Evolutionary conservation across 192 early-diverging fungal species (phyloP).

Genomic region (Umbelopsis sp.): DNA sequence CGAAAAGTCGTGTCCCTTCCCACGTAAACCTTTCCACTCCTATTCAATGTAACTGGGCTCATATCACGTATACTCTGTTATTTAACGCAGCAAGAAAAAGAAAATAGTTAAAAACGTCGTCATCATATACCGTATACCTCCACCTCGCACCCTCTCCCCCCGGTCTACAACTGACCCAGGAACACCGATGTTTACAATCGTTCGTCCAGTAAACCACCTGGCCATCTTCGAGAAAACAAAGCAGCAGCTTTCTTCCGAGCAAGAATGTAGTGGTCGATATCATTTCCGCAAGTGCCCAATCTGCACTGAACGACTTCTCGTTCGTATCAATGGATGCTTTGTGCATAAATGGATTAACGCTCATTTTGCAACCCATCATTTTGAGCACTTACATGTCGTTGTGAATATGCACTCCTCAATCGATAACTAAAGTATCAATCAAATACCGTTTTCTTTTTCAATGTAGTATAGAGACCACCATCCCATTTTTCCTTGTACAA

Average conservation of each 20-base stretch:
- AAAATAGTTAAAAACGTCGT: background rate
- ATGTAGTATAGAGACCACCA: conserved; percentile 5
- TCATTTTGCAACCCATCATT: conserved; percentile 26
- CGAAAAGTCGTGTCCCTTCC: background rate
- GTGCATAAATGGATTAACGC: conserved; percentile 30
- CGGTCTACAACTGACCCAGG: background rate
- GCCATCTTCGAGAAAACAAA: background rate
- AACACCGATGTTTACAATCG: background rate
- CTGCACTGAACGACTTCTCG: conserved; percentile 24
- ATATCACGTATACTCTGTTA: background rate
- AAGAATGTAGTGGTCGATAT: conserved; percentile 14
- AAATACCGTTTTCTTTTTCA: background rate
- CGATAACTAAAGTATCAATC: background rate
- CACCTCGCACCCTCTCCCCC: no score
- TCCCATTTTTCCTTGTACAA: conserved; percentile 1
- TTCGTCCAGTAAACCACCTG: background rate
- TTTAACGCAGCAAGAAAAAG: background rate
- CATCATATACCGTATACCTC: no score
- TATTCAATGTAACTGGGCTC: conserved; percentile 10
- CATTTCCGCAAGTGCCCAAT: conserved; percentile 30
- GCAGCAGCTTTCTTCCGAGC: background rate
- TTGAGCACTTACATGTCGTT: conserved; percentile 27
- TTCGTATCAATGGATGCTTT: conserved; percentile 29
- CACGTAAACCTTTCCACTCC: background rate
- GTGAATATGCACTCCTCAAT: conserved; percentile 23